These are phyloP conservation scores for Cladosporium sp. DNA, from an alignment of 2,329 filamentous ascomycete species.

Conservation along the genomic window DNA sequence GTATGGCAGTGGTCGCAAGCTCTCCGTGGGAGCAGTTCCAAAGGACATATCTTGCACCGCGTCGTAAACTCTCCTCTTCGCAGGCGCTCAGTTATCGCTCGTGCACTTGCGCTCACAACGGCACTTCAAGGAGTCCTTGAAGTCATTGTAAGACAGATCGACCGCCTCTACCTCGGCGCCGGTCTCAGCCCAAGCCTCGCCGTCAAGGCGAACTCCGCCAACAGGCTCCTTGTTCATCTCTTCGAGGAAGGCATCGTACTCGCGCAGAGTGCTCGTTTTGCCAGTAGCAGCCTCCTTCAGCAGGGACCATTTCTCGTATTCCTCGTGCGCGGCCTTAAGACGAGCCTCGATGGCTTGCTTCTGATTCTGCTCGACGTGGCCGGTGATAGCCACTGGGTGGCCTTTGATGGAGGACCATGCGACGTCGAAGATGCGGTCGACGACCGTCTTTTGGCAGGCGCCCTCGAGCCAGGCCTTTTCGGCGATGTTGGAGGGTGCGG, in stretches of 20 bases:
- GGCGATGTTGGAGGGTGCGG: conserved; percentile 1
- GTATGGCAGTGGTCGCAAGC: too few species aligned
- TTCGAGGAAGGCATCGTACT: neutral
- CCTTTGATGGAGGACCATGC: conserved; percentile 20
- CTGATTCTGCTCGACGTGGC: conserved; percentile 21
- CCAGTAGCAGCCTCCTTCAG: neutral
- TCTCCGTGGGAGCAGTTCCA: too few species aligned
- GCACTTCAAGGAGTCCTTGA: neutral
- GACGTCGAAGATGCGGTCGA: conserved; percentile 19
- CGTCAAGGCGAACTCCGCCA: neutral
- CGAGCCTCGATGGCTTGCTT: conserved; percentile 18
- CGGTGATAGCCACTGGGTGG: conserved; percentile 21
- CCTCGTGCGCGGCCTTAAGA: neutral
- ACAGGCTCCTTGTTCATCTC: neutral
- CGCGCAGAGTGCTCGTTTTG: neutral
- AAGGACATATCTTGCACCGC: too few species aligned
- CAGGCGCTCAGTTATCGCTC: neutral
- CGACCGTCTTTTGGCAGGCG: conserved; percentile 20
- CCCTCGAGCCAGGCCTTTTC: conserved; percentile 5
- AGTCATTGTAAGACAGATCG: too few species aligned
- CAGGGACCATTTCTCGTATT: neutral
- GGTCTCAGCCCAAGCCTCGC: neutral
- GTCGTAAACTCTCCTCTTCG: too few species aligned
- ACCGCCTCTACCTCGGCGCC: neutral
- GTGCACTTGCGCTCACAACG: neutral